These are phyloP conservation scores for Diplodia intermedia DNA, from an alignment of 2,329 filamentous ascomycete species.

Conservation along the genomic window DNA sequence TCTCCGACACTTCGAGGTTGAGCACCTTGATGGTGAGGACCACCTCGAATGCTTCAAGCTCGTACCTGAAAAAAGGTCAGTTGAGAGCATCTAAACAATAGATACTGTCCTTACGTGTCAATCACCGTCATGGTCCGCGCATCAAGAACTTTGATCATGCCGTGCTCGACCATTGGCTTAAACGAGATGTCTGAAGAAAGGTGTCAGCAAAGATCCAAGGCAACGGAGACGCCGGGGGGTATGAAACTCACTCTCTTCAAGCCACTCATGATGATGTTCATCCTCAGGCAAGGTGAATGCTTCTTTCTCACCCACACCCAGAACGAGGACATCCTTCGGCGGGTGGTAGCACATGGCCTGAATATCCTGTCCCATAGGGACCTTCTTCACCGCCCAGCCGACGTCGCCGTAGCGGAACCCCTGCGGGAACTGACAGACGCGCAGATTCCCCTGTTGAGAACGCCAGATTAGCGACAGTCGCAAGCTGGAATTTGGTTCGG, in stretches of 20 bases:
- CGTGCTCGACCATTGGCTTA: slow-evolving; percentile 72
- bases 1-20: slow-evolving; percentile 87
- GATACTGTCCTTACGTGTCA: slow-evolving; percentile 60
- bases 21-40: slow-evolving; percentile 83
- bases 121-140: slow-evolving; percentile 79
- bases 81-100: not conserved
- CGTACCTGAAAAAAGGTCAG: slow-evolving; percentile 52
- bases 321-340: slow-evolving; percentile 74
- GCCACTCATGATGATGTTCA: slow-evolving; percentile 82
- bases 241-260: slow-evolving; percentile 65
- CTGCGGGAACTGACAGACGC: slow-evolving; percentile 74
- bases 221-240: not conserved
- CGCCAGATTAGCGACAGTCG: slow-evolving; percentile 34
- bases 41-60: slow-evolving; percentile 76
- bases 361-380: slow-evolving; percentile 73
- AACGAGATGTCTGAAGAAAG: slow-evolving; percentile 56
- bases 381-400: slow-evolving; percentile 75
- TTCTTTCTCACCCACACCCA: slow-evolving; percentile 71
- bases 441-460: slow-evolving; percentile 65
- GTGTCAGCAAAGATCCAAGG: not conserved
- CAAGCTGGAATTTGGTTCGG: not conserved
- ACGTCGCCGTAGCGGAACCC: slow-evolving; percentile 74
- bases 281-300: slow-evolving; percentile 86
- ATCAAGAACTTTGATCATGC: slow-evolving; percentile 78
- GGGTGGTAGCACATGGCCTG: slow-evolving; percentile 78